Percentiles rank a stretch among this genome's conserved stretches.
These are phyloP conservation scores for Salix viminalis DNA, from an alignment of 345 rosid species.

Conservation along the genomic window DNA sequence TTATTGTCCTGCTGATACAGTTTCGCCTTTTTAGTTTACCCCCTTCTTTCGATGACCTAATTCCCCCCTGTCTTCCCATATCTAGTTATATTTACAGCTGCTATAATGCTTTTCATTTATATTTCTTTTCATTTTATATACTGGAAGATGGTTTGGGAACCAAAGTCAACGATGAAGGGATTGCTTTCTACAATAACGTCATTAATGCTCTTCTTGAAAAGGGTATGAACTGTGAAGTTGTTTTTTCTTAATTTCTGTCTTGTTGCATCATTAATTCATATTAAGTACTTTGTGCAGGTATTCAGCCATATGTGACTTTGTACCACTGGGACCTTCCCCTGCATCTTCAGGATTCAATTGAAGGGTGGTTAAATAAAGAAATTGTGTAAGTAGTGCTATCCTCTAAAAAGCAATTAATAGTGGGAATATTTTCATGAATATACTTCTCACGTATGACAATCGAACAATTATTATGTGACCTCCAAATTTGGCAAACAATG, in stretches of 20 bases:
- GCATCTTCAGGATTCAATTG: slow-evolving; percentile 70
- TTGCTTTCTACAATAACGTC: slow-evolving; percentile 28
- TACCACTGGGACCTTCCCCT: slow-evolving; percentile 36
- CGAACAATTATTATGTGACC: not conserved
- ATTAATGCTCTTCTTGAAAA: slow-evolving; percentile 25
- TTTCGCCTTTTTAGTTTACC: not conserved
- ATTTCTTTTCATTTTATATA: not conserved
- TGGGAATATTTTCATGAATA: not conserved
- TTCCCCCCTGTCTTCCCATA: not conserved
- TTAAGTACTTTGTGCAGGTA: slow-evolving; percentile 20
- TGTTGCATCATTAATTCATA: slow-evolving; percentile 5
- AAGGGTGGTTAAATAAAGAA: slow-evolving; percentile 68
- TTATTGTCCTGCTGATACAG: not conserved
- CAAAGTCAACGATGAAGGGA: slow-evolving; percentile 23
- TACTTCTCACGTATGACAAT: not conserved
- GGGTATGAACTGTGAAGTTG: slow-evolving; percentile 38
- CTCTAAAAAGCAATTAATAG: not conserved
- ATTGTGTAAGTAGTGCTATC: slow-evolving; percentile 60
- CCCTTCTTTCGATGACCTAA: too few species aligned
- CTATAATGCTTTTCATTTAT: not conserved
- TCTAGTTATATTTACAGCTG: not conserved
- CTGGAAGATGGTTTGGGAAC: slow-evolving; percentile 24
- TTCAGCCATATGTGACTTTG: slow-evolving; percentile 25
- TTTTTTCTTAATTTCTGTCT: slow-evolving; percentile 14
- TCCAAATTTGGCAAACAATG: not conserved